Percentiles rank a stretch among this genome's conserved stretches.
These are phyloP conservation scores for Blastobotrys mokoenaii DNA, from an alignment of 805 yeast genomes.

Conservation along the genomic window DNA sequence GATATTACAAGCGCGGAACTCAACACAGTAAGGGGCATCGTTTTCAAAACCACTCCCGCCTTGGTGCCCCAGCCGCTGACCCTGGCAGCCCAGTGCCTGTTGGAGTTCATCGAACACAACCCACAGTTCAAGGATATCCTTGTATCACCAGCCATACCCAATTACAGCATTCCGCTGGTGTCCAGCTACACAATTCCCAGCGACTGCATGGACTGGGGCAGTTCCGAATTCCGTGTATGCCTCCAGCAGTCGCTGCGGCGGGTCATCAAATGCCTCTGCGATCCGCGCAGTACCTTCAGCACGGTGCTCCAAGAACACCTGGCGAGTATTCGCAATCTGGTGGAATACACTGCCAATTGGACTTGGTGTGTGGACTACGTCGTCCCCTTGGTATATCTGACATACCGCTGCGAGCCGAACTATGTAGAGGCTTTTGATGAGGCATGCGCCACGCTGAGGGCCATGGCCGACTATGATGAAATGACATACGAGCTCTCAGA, in stretches of 20 bases:
- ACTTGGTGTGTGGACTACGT: conserved; percentile 9
- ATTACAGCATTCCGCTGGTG: no score
- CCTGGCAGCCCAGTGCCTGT: no score
- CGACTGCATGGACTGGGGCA: no score
- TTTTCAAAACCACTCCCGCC: no score
- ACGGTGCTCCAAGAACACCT: not conserved
- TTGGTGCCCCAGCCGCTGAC: no score
- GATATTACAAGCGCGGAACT: no score
- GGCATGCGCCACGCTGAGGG: conserved; percentile 7
- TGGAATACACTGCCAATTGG: conserved; percentile 5
- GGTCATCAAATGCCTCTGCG: not conserved
- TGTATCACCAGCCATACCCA: no score
- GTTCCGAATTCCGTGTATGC: not conserved
- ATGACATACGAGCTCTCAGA: not conserved
- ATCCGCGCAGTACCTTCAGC: not conserved
- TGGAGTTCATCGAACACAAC: no score
- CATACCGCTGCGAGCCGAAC: conserved; percentile 6
- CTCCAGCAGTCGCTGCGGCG: not conserved
- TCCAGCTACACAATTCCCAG: no score
- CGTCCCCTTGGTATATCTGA: conserved; percentile 5
- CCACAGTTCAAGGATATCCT: no score
- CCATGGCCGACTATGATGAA: not conserved
- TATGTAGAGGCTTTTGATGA: conserved; percentile 9
- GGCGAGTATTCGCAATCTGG: not conserved
- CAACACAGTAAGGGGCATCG: no score